phyloP scores from a whole-genome alignment of 2,329 filamentous ascomycete genomes.

The Arthrinium phaeospermum region DNA sequence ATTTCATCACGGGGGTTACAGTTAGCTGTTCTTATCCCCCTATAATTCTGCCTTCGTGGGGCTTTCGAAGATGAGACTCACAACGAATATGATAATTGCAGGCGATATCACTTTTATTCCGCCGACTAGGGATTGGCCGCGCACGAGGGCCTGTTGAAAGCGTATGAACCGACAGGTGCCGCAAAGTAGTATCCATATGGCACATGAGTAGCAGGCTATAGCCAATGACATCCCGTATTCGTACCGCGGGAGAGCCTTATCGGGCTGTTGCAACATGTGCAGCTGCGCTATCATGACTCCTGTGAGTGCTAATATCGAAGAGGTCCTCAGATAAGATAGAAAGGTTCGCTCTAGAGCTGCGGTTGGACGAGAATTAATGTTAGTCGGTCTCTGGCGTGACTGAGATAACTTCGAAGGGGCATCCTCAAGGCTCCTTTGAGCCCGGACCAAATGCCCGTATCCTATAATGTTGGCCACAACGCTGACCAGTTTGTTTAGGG shows the following conservation, averaged over 20 bases:
- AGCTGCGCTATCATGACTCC: constrained; percentile 72
- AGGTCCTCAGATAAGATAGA: constrained; percentile 75
- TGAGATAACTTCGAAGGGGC: neutral
- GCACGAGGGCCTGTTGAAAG: constrained; percentile 37
- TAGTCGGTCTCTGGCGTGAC: constrained; percentile 23
- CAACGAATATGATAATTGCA: constrained; percentile 23
- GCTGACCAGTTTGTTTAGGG: constrained; percentile 20
- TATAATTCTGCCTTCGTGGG: neutral
- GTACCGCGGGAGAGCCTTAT: constrained; percentile 60
- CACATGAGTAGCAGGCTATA: constrained; percentile 45
- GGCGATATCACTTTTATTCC: constrained; percentile 37
- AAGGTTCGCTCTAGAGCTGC: constrained; percentile 77
- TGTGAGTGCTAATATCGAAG: constrained; percentile 69
- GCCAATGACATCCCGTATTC: constrained; percentile 65
- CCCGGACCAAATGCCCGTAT: neutral
- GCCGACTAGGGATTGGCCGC: constrained; percentile 39
- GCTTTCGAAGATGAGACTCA: constrained; percentile 19
- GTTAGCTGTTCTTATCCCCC: neutral
- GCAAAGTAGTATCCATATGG: constrained; percentile 43
- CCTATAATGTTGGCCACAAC: constrained; percentile 18
- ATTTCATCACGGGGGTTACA: neutral
- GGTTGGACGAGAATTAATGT: constrained; percentile 24
- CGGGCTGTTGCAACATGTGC: constrained; percentile 57
- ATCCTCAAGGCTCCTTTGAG: neutral
- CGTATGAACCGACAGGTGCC: constrained; percentile 40